Conservation (phyloP, 208 protist species). For the Trypanosoma brucei region DNA sequence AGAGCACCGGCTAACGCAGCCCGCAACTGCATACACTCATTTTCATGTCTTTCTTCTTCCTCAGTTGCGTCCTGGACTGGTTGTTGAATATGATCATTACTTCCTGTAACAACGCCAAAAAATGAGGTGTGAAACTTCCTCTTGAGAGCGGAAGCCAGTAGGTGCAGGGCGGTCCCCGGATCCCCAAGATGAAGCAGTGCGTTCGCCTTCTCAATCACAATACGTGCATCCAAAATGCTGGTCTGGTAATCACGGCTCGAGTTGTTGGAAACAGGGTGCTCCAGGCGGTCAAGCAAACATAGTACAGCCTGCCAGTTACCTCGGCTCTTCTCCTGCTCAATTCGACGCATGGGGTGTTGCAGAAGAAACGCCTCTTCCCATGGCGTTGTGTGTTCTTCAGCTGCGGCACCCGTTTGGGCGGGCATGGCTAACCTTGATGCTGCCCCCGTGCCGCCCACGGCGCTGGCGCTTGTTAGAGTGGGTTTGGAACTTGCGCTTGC, state of each 20-base stretch:
- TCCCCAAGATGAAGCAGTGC: slow-evolving; percentile 24
- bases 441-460: background rate
- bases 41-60: slow-evolving; percentile 1
- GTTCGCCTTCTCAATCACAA: slow-evolving; percentile 23
- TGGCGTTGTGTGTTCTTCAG: slow-evolving; percentile 11
- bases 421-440: background rate
- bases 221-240: slow-evolving; percentile 6
- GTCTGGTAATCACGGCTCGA: background rate
- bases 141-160: slow-evolving; percentile 15
- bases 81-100: background rate
- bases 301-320: slow-evolving; percentile 34
- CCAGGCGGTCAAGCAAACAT: slow-evolving; percentile 28
- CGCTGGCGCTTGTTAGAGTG: background rate
- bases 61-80: slow-evolving; percentile 1
- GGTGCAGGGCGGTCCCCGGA: slow-evolving; percentile 11
- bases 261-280: background rate
- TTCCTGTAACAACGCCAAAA: background rate
- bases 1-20: slow-evolving; percentile 37
- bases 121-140: background rate
- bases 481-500: background rate
- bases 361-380: slow-evolving; percentile 29
- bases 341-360: slow-evolving; percentile 16
- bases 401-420: background rate
- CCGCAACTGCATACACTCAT: slow-evolving; percentile 16
- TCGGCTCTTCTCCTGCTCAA: slow-evolving; percentile 21